Percentiles rank a stretch among this genome's conserved stretches.
Conservation (phyloP, 768 basidiomycete species). For the Mycena rosella region DNA sequence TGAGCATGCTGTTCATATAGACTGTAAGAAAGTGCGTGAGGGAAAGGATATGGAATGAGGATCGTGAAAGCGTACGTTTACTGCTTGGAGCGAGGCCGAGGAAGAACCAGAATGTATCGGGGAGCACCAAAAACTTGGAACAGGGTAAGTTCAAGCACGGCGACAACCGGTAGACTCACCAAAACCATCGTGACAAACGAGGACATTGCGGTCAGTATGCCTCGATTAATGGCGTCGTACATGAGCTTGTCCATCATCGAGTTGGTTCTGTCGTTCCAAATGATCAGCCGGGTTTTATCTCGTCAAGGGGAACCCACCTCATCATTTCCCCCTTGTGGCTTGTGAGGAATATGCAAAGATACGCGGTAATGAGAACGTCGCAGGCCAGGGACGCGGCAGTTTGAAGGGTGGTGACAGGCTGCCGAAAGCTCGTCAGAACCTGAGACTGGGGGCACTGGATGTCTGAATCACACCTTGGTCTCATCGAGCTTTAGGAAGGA, state of each 20-base stretch:
- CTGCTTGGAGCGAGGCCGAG: slow-evolving; percentile 28
- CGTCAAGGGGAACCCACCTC: not conserved
- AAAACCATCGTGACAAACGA: slow-evolving; percentile 27
- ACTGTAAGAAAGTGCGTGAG: not conserved
- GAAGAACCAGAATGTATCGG: slow-evolving; percentile 35
- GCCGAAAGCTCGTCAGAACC: not conserved
- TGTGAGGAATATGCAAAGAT: slow-evolving; percentile 26
- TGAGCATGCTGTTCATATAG: slow-evolving; percentile 36
- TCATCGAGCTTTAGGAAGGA: slow-evolving; percentile 22
- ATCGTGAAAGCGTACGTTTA: slow-evolving; percentile 18
- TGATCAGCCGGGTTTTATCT: not conserved
- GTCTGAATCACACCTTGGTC: slow-evolving; percentile 19
- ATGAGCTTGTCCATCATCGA: slow-evolving; percentile 30
- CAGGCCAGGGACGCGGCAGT: slow-evolving; percentile 23
- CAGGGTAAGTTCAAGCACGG: not conserved
- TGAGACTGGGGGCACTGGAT: not conserved
- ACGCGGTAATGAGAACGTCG: slow-evolving; percentile 29
- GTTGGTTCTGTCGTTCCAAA: slow-evolving; percentile 20
- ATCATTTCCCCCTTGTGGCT: slow-evolving; percentile 28
- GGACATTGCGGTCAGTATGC: slow-evolving; percentile 29
- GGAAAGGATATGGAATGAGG: not conserved
- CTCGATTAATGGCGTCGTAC: slow-evolving; percentile 32
- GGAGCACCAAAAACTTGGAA: slow-evolving; percentile 28
- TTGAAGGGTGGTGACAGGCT: slow-evolving; percentile 31
- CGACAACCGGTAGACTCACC: not conserved